phyloP scores from a whole-genome alignment of 2,329 filamentous ascomycete species.

The Colletotrichum tanaceti region DNA sequence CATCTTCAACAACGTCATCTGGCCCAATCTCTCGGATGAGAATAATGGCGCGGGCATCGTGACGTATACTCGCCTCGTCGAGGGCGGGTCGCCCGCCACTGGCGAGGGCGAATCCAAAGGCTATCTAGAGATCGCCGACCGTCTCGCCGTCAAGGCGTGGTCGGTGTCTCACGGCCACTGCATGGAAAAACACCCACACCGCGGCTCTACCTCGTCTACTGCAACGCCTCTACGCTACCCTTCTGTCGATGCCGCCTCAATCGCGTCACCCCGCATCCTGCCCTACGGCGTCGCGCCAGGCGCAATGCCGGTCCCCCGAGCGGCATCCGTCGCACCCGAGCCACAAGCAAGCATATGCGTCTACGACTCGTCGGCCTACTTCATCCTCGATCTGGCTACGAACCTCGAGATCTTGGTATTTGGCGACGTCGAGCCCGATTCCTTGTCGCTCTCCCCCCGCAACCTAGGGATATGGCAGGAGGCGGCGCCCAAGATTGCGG shows the following conservation, averaged over 20 bases:
- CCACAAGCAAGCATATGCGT: slow-evolving; percentile 68
- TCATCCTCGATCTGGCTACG: slow-evolving; percentile 80
- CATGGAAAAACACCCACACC: slow-evolving; percentile 75
- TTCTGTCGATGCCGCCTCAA: slow-evolving; percentile 48
- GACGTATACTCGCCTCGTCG: slow-evolving; percentile 87
- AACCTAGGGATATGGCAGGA: slow-evolving; percentile 88
- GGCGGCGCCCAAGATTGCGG: slow-evolving; percentile 84
- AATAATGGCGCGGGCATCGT: slow-evolving; percentile 93
- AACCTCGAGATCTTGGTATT: slow-evolving; percentile 89
- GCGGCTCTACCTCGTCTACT: slow-evolving; percentile 57
- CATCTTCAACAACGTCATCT: slow-evolving; percentile 98
- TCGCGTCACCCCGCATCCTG: slow-evolving; percentile 36
- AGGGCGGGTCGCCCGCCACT: slow-evolving; percentile 86
- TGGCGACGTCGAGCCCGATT: slow-evolving; percentile 94
- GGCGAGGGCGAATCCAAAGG: slow-evolving; percentile 83
- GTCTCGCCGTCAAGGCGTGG: slow-evolving; percentile 88
- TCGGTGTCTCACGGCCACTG: slow-evolving; percentile 91
- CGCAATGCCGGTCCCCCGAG: slow-evolving; percentile 15
- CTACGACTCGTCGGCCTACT: slow-evolving; percentile 92
- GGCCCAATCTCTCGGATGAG: slow-evolving; percentile 97
- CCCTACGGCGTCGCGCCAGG: slow-evolving; percentile 19
- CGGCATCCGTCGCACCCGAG: slow-evolving; percentile 26
- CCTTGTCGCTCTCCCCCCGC: slow-evolving; percentile 81
- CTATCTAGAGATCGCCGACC: slow-evolving; percentile 89
- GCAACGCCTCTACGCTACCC: slow-evolving; percentile 44